Evolutionary conservation across 306 rosid species (phyloP).

Genomic region (Cucurbita ficifolia): DNA sequence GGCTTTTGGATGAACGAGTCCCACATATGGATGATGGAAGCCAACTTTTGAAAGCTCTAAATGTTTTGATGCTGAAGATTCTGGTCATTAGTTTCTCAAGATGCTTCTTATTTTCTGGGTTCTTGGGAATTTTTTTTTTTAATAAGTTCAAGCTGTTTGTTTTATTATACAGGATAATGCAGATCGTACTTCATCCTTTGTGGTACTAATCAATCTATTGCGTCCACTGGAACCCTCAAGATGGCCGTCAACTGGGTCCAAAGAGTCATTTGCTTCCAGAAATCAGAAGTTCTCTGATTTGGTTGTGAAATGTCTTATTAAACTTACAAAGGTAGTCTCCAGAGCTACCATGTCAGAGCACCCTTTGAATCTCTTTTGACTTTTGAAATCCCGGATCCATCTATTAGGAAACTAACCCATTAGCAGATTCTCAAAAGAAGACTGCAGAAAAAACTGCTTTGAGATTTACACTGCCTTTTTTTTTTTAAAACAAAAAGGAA

Average conservation of each 20-base stretch:
- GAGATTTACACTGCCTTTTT: neutral
- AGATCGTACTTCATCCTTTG: conserved; percentile 91
- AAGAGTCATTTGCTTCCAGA: conserved; percentile 75
- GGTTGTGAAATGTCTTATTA: conserved; percentile 97
- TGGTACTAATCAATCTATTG: conserved; percentile 75
- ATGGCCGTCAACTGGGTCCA: conserved; percentile 82
- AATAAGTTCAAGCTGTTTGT: neutral
- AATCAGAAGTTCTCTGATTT: conserved; percentile 94
- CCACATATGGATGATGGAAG: conserved; percentile 99
- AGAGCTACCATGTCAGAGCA: neutral
- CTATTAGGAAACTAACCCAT: neutral
- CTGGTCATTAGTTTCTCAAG: conserved; percentile 33
- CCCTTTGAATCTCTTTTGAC: neutral
- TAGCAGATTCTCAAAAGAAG: neutral
- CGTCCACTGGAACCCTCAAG: conserved; percentile 93
- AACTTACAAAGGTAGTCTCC: conserved; percentile 73
- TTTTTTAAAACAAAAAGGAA: neutral
- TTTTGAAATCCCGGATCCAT: neutral
- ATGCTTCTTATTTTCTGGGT: neutral
- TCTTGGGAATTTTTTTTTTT: neutral
- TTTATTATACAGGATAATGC: conserved; percentile 74
- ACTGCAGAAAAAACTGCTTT: neutral
- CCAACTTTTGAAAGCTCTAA: conserved; percentile 90
- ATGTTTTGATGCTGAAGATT: conserved; percentile 96
- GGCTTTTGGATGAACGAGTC: conserved; percentile 99